A percentile compares a stretch with the other conserved stretches of the same genome.
Evolutionary conservation across 768 basidiomycete species (phyloP).

Genomic region (Tylopilus rubrobrunneus): DNA sequence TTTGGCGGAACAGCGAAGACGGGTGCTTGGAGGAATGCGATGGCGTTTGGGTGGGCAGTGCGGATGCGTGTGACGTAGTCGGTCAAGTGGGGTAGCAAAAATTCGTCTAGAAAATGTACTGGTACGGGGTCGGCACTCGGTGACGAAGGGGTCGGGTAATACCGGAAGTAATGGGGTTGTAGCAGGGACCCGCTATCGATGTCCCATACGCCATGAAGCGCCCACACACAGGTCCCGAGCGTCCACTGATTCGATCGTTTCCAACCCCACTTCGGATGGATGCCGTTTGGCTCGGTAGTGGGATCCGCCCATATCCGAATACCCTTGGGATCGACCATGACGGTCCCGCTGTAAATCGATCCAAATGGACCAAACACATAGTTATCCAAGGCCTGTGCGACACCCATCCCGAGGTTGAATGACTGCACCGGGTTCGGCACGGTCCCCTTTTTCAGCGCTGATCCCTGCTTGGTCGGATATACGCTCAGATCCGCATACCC

Average conservation of each 20-base stretch:
- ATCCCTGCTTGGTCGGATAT: conserved; percentile 64
- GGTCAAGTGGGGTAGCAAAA: conserved; percentile 72
- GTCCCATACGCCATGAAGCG: conserved; percentile 89
- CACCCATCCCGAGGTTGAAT: conserved; percentile 85
- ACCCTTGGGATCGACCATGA: conserved; percentile 85
- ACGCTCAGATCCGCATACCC: conserved; percentile 63
- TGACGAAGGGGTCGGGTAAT: conserved; percentile 29
- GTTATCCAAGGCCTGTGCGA: conserved; percentile 74
- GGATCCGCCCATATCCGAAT: conserved; percentile 72
- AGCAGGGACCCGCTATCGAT: conserved; percentile 61
- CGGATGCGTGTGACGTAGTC: conserved; percentile 58
- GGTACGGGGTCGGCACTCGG: conserved; percentile 22
- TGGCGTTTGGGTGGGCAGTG: conserved; percentile 69
- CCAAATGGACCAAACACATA: conserved; percentile 81
- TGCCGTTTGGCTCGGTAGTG: conserved; percentile 44
- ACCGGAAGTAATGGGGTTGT: conserved; percentile 72
- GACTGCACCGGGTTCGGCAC: conserved; percentile 83
- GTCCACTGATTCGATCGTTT: conserved; percentile 67
- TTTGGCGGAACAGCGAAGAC: conserved; percentile 81
- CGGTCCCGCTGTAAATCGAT: conserved; percentile 64
- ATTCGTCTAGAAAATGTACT: conserved; percentile 72
- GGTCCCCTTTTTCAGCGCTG: conserved; percentile 80
- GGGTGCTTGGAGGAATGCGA: conserved; percentile 88
- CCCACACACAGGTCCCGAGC: conserved; percentile 83
- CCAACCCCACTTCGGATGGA: conserved; percentile 80